These are phyloP conservation scores for Simmondsia chinensis DNA, from an alignment of 148 eudicot genomes.

Conservation along the genomic window DNA sequence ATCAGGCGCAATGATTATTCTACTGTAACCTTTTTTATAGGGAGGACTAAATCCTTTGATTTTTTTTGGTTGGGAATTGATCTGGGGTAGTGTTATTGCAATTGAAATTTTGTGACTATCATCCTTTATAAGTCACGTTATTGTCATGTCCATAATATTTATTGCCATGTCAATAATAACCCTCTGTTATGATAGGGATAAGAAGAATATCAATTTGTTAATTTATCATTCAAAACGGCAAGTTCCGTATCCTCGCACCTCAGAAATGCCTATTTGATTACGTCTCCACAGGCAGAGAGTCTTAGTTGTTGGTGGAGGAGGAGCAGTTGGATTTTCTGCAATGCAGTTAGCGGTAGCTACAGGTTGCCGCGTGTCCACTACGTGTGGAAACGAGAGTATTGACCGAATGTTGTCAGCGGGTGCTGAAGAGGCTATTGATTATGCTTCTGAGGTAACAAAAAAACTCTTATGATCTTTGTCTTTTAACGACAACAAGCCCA, in stretches of 20 bases:
- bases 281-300: conserved; percentile 55
- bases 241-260: not conserved
- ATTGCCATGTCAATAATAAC: too few species aligned
- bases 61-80: too few species aligned
- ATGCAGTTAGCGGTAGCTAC: conserved; percentile 84
- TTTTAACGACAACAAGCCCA: too few species aligned
- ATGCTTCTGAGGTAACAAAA: conserved; percentile 51
- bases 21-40: too few species aligned
- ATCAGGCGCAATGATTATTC: too few species aligned
- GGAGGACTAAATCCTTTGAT: too few species aligned
- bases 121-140: too few species aligned
- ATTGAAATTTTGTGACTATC: too few species aligned
- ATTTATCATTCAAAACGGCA: too few species aligned
- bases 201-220: too few species aligned
- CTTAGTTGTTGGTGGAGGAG: conserved; percentile 88
- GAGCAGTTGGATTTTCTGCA: conserved; percentile 90
- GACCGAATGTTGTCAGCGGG: conserved; percentile 75
- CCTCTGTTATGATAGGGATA: too few species aligned
- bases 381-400: conserved; percentile 72
- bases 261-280: not conserved
- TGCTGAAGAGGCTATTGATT: conserved; percentile 86
- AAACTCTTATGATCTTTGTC: not conserved
- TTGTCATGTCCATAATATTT: not conserved
- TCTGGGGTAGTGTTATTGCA: too few species aligned
- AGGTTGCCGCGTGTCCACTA: conserved; percentile 79